Base-by-base conservation (phyloP, 495 filamentous ascomycete genomes). In the Penicillium herquei region DNA sequence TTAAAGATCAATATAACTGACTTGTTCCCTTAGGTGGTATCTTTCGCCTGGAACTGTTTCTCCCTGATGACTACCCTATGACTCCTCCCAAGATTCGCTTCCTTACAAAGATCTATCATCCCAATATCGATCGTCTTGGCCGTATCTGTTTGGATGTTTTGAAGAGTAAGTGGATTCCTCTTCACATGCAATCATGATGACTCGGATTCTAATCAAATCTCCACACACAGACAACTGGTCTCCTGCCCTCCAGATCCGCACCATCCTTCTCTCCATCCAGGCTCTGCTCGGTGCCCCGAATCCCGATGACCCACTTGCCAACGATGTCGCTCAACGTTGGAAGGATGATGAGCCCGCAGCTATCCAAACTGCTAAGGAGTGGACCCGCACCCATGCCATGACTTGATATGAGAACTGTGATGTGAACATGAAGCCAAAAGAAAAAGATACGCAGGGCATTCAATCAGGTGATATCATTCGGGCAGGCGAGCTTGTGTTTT, bases 51-150 rank as follows among this genome's bases (percentile, higher is more conserved):
- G 94, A 99, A 73, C 83, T 99, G 7, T 99, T 99, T 75, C 81
- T 99, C n/a, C 95, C 94, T 34, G 94, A 99, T 65, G 94, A 99
- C 74, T 99, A 99, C 67, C 94, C 94, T 9, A 99, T 99, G 94
- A 95, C 91, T 34, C 94, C 94, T 30, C 94, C 94, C 11, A 96
- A 97, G 78, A 96, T 99, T 59, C 88, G 94, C 39, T 99, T 99
- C 74, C 75, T 99, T 16, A 99, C 94, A 59, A 96, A 96, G 74
- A 99, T 99, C 70, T 99, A 96, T 70, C 94, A 99, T 67, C 94
- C 94, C 33, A 99, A 99, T 70, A 97, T 99, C 57, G 94, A 99
- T 69, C 93, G 94, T 73, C 83, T 98, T 0, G 94, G 94, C 44
- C 87, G 94, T 30, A 99, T 99, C 70, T 99, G 94, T 71, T 71